Evolutionary conservation across 225 moss, liverwort and hornwort genomes (phyloP).

Genomic region (Marchantia polymorpha): DNA sequence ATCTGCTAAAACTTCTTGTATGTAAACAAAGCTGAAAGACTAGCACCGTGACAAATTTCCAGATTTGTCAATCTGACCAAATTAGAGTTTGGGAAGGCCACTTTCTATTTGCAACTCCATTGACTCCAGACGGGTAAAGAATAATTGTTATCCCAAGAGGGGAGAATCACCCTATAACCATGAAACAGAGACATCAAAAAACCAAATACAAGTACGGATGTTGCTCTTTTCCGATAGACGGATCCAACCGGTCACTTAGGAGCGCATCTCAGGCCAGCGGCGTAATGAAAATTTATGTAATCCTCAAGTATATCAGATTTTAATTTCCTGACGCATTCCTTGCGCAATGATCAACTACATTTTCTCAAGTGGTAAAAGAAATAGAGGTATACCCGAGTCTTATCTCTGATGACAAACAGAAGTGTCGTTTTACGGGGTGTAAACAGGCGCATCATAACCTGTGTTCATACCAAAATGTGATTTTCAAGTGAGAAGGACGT

Average conservation of each 20-base stretch:
- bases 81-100: not conserved
- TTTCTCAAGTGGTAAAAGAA: too few relatives aligned
- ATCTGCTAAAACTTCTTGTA: too few relatives aligned
- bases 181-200: not conserved
- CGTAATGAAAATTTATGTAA: not conserved
- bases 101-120: not conserved
- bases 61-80: not conserved
- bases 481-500: too few relatives aligned
- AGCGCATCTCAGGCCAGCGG: constrained; percentile 10
- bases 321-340: not conserved
- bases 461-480: not conserved
- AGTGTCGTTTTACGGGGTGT: constrained; percentile 88
- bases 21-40: not conserved
- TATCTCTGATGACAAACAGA: constrained; percentile 92
- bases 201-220: not conserved
- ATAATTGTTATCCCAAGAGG: not conserved
- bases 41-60: not conserved
- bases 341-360: not conserved
- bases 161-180: not conserved
- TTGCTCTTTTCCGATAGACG: not conserved
- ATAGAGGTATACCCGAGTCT: constrained; percentile 45
- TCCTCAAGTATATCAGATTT: not conserved
- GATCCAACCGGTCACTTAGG: not conserved
- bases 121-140: not conserved
- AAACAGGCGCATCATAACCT: constrained; percentile 93